Base-by-base conservation (phyloP, 495 filamentous ascomycete genomes). In the Antarctomyces pellizariae region DNA sequence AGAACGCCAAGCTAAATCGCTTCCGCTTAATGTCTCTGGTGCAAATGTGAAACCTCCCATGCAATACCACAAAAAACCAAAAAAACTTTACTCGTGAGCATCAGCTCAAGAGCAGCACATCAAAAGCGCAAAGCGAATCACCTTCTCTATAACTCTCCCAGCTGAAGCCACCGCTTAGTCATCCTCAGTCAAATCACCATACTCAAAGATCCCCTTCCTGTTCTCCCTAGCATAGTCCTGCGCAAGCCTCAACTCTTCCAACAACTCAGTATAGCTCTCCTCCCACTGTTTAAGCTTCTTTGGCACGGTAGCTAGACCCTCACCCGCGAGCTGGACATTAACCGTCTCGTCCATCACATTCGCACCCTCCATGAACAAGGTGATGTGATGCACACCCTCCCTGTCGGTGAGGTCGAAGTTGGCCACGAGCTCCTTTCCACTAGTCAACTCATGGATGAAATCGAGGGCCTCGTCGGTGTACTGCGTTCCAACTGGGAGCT, bases 191-290 rank as follows among this genome's bases (percentile, higher is more conserved):
- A 89, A 54, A 50, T 95, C 89, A 31, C 89, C 89, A 53, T 95
- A 95, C 57, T 95, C 83, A 82, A 82, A 95, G 58, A 92, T 84
- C 5, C 89, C 89, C 29, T 65, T 57, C 31, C 75, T 64, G 34
- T 65, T 65, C 5, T 57, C 47, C 59, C 78, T 86, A 2, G 89
- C 86, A 49, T 68, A 57, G 9, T 59, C 51, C 53, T 91, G 69
- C 31, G 64, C 62, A 39, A 61, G 57, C 33, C 54, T 66, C 31
- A 92, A 56, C 24, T 41, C 54, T 47, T 59, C 64, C 35, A 95
- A 49, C 10, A 76, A 64, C 15, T 75, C 69, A 30, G 58, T 59
- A 13, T 68, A 71, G 5, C 69, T 70, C 19, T 67, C 55, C 56
- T 97, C 86, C 75, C 78, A 97, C 2, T 68, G 57, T 60, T 75